Evolutionary conservation across 2,329 filamentous ascomycete species (phyloP), one percentile per base, ranked within the genome.

Genomic region (Trematosphaeria pertusa): DNA sequence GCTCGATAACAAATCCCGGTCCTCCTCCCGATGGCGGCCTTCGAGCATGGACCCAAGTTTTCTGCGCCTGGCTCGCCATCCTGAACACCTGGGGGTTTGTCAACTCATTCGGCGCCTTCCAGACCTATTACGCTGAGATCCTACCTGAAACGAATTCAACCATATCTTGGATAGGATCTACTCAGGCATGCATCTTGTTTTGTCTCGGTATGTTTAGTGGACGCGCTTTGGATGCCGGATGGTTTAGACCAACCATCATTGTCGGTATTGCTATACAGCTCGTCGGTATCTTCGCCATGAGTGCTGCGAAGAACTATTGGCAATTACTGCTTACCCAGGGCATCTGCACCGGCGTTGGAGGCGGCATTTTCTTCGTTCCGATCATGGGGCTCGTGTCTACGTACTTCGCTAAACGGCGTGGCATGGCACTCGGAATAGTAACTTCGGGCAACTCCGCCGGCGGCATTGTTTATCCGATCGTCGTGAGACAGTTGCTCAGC

Each of bases 381-480:
- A 58, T 65, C 4, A 64, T 70, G 58, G 58, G 62, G 4, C 43
- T 71, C 2, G 55, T 61, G n/a, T 53, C 63, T 1, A 84, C 82
- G 0, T 86, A 86, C 42, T 88, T 88, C 53, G 75, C 74, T 10
- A 79, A 72, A 20, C 78, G 78, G 11, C 77, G 80, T 6, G 78
- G 78, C 0, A 70, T 87, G 8, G 85, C 85, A 1, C 74, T 87
- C 14, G 83, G 82, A 0, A 73, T 85, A 6, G 75, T 76, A 1
- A 81, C 84, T 0, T 79, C 79, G 0, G 87, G 86, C 0, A 83
- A 82, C 20, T 78, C 78, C 0, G 78, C 80, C 0, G 86, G 86
- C 1, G 85, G 85, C 0, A 71, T 87, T 31, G 74, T 87, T 1
- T 88, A 85, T 58, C 85, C 86, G 0, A 68, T 81, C 5, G 60